Percentiles rank a stretch among this genome's conserved stretches.
These are phyloP conservation scores for Myxozyma neglecta DNA, from an alignment of 805 yeast genomes.

Conservation along the genomic window DNA sequence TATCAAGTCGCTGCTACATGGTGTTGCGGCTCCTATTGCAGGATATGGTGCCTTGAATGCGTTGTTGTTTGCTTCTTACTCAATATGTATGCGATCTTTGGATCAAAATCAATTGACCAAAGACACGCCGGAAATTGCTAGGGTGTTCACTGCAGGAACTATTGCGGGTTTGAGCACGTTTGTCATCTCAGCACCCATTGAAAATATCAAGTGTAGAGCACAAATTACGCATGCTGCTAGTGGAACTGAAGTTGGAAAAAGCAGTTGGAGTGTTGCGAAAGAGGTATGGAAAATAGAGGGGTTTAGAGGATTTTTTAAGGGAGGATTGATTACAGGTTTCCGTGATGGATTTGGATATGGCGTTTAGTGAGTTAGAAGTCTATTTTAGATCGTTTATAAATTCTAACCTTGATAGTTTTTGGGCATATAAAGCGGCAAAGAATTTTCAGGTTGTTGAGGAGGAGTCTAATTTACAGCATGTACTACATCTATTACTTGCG, in stretches of 20 bases:
- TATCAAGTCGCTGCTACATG: slow-evolving; percentile 22
- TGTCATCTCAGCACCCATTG: slow-evolving; percentile 33
- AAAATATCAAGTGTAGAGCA: slow-evolving; percentile 32
- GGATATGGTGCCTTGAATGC: slow-evolving; percentile 35
- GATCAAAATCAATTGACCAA: not conserved
- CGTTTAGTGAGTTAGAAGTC: slow-evolving; percentile 26
- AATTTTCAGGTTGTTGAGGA: not conserved
- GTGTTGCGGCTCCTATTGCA: slow-evolving; percentile 35
- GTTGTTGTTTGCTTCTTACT: slow-evolving; percentile 24
- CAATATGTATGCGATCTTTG: slow-evolving; percentile 6
- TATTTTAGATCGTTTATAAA: not conserved
- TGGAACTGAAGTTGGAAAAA: slow-evolving; percentile 3
- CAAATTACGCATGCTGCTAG: slow-evolving; percentile 22
- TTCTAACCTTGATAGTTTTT: slow-evolving; percentile 12
- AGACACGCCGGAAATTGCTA: slow-evolving; percentile 3
- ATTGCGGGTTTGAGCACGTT: slow-evolving; percentile 34
- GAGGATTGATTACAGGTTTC: slow-evolving; percentile 30
- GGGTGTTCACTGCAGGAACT: slow-evolving; percentile 31
- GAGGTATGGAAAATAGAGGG: slow-evolving; percentile 25
- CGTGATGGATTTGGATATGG: slow-evolving; percentile 36
- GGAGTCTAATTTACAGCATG: slow-evolving; percentile 2
- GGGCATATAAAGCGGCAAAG: slow-evolving; percentile 24
- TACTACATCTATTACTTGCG: slow-evolving; percentile 21
- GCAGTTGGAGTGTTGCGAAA: slow-evolving; percentile 26
- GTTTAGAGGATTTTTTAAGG: slow-evolving; percentile 31